These are phyloP conservation scores for Syzygium jambos DNA, from an alignment of 345 rosid species.

Conservation along the genomic window DNA sequence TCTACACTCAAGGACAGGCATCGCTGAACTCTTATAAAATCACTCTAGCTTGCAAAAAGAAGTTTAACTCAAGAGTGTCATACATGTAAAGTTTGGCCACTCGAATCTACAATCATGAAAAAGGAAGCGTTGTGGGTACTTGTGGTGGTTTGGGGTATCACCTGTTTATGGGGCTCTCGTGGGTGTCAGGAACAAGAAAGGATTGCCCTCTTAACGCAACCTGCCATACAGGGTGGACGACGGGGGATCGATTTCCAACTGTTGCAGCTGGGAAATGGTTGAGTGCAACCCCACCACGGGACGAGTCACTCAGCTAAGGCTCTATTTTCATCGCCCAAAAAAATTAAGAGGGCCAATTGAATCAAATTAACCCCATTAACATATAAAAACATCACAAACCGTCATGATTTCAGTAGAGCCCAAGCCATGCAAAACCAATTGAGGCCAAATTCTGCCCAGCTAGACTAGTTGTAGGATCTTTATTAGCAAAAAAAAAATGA, in stretches of 20 bases:
- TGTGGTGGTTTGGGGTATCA: neutral
- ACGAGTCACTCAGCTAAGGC: too few relatives aligned
- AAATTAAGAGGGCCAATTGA: neutral
- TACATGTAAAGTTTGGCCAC: neutral
- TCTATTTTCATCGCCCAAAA: too few relatives aligned
- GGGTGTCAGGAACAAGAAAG: neutral
- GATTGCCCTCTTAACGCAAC: fast-evolving
- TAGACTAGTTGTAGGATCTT: neutral
- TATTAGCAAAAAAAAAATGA: neutral
- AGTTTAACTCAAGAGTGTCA: fast-evolving
- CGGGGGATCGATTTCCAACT: fast-evolving
- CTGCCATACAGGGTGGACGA: fast-evolving
- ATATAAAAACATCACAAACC: neutral
- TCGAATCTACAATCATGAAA: neutral
- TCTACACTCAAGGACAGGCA: fast-evolving
- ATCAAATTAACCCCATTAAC: neutral
- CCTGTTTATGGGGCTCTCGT: neutral
- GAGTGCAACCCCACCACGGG: neutral
- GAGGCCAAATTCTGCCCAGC: too few relatives aligned
- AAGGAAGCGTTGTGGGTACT: fast-evolving
- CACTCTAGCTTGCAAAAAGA: neutral
- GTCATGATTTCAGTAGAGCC: too few relatives aligned
- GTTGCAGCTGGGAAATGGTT: fast-evolving
- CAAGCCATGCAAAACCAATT: too few relatives aligned
- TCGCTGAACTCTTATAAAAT: neutral